These are phyloP conservation scores for Esteya vermicola DNA, from an alignment of 2,329 filamentous ascomycete species.

Conservation along the genomic window DNA sequence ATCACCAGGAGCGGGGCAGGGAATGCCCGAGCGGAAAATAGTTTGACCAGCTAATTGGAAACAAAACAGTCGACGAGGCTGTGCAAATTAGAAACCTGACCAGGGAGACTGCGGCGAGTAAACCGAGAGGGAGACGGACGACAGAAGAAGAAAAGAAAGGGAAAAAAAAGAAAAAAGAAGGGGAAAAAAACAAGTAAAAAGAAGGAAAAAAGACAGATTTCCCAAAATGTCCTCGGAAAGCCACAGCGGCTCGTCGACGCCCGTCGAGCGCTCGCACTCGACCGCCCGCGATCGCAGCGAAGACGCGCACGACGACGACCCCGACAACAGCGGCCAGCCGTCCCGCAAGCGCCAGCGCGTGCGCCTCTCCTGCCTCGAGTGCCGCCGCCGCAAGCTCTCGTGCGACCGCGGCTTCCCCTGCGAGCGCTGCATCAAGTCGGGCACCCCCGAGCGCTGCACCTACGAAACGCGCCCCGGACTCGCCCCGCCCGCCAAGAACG, in stretches of 20 bases:
- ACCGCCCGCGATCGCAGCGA: conserved; percentile 5
- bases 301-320: background rate
- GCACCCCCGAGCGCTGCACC: conserved; percentile 43
- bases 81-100: too few species aligned
- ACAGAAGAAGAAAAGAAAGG: too few species aligned
- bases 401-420: conserved; percentile 48
- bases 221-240: conserved; percentile 2
- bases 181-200: too few species aligned
- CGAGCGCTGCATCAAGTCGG: conserved; percentile 47
- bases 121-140: too few species aligned
- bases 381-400: conserved; percentile 44
- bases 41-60: too few species aligned
- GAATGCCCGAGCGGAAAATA: too few species aligned
- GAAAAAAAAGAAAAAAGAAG: too few species aligned
- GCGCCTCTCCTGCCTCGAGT: conserved; percentile 45
- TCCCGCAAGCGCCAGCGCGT: conserved; percentile 45
- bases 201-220: too few species aligned
- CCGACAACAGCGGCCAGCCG: conserved; percentile 7
- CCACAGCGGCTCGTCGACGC: conserved; percentile 8
- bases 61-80: too few species aligned
- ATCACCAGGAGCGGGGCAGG: too few species aligned
- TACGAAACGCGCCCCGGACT: conserved; percentile 36
- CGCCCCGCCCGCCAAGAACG: conserved; percentile 27
- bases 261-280: conserved; percentile 1
- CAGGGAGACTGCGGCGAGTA: too few species aligned